Percentiles rank a stretch among this genome's conserved stretches.
These are phyloP conservation scores for Evernia prunastri DNA, from an alignment of 495 filamentous ascomycete genomes.

Conservation along the genomic window DNA sequence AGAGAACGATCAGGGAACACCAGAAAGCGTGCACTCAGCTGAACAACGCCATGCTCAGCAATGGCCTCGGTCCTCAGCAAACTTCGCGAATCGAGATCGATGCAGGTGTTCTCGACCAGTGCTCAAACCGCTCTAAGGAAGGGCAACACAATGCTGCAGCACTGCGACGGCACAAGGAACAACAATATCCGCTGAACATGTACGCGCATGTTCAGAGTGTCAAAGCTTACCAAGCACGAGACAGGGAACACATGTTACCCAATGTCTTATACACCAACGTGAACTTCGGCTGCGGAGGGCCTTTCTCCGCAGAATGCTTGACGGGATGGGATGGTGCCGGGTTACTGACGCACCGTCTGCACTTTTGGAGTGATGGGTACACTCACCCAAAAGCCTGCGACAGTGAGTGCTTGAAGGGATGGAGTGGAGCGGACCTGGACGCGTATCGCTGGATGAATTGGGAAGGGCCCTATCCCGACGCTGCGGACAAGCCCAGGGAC, in stretches of 20 bases:
- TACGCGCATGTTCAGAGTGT: background rate
- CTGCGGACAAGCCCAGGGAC: background rate
- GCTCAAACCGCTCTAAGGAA: background rate
- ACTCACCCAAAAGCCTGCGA: background rate
- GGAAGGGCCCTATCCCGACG: background rate
- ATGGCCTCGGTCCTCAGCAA: background rate
- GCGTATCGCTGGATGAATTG: background rate
- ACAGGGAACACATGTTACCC: background rate
- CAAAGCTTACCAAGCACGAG: background rate
- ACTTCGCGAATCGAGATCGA: background rate
- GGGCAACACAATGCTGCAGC: background rate
- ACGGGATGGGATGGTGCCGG: background rate
- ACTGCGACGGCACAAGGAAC: background rate
- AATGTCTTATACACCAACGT: background rate
- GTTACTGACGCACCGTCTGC: background rate
- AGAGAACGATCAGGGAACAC: background rate
- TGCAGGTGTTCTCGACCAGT: background rate
- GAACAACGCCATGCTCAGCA: background rate
- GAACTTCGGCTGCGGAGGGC: slow-evolving; percentile 2
- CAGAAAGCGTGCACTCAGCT: background rate
- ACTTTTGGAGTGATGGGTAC: background rate
- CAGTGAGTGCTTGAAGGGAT: background rate
- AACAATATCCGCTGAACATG: background rate
- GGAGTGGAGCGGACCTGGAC: background rate
- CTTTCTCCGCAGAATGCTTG: slow-evolving; percentile 1